A percentile compares a stretch with the other conserved stretches of the same genome.
Conservation (phyloP, 2,329 filamentous ascomycete genomes). For the Penicillium sp. region DNA sequence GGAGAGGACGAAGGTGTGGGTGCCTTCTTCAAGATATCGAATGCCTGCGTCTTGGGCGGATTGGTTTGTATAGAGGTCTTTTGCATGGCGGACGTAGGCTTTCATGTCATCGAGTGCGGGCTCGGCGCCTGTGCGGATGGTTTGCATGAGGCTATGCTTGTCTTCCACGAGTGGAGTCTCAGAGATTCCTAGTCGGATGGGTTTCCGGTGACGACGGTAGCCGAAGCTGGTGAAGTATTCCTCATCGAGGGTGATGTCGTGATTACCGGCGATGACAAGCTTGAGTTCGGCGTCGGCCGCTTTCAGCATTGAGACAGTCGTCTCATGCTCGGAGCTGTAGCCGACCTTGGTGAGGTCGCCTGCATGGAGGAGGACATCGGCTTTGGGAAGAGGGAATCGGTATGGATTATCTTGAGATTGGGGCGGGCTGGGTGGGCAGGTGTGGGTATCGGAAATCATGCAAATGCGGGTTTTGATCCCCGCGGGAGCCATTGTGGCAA, state of each 20-base stretch:
- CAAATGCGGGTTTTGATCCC: constrained; percentile 38
- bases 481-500: constrained; percentile 8
- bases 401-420: constrained; percentile 25
- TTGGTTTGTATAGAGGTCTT: constrained; percentile 45
- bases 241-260: constrained; percentile 54
- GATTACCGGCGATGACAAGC: constrained; percentile 58
- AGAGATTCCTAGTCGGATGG: constrained; percentile 16
- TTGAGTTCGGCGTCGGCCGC: constrained; percentile 51
- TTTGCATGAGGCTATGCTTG: constrained; percentile 3
- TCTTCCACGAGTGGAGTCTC: constrained; percentile 19
- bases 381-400: constrained; percentile 44
- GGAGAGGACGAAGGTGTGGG: constrained; percentile 41
- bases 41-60: constrained; percentile 45
- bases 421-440: constrained; percentile 20
- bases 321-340: constrained; percentile 43
- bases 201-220: constrained; percentile 24
- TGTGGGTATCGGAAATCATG: constrained; percentile 44
- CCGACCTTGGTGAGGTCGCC: constrained; percentile 55
- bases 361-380: constrained; percentile 53
- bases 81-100: constrained; percentile 27
- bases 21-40: constrained; percentile 53
- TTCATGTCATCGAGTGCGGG: constrained; percentile 7
- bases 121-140: constrained; percentile 1
- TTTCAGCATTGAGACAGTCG: constrained; percentile 45
- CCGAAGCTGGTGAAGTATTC: constrained; percentile 41